phyloP scores from a whole-genome alignment of 1,139 yeast genomes.

The Chernovozyma sophiae-reginae region DNA sequence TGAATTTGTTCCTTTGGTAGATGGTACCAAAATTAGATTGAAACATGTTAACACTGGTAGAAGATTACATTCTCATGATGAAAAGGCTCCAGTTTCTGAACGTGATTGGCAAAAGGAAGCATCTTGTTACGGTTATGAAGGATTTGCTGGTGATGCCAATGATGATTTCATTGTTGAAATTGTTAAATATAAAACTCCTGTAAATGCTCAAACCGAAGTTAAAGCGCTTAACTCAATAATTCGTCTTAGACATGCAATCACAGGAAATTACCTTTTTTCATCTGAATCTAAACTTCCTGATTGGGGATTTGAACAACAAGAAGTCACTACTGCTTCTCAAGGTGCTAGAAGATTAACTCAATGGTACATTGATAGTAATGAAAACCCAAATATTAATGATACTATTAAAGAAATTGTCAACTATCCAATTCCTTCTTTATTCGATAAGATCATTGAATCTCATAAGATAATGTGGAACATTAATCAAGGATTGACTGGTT shows the following conservation, averaged over 20 bases:
- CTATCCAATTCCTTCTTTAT: conserved; percentile 62
- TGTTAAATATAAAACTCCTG: conserved; percentile 52
- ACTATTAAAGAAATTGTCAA: conserved; percentile 34
- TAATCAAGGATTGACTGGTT: conserved; percentile 77
- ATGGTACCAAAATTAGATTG: conserved; percentile 80
- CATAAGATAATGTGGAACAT: conserved; percentile 90
- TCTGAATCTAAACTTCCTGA: conserved; percentile 82
- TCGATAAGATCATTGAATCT: conserved; percentile 68
- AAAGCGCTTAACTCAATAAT: conserved; percentile 81
- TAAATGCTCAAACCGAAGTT: conserved; percentile 56
- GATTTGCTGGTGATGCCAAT: conserved; percentile 91
- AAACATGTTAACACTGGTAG: conserved; percentile 64
- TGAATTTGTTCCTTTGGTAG: conserved; percentile 58
- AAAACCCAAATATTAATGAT: conserved; percentile 30
- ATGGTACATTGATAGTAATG: conserved; percentile 88
- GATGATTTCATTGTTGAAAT: conserved; percentile 93
- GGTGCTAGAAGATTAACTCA: conserved; percentile 71
- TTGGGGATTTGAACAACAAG: conserved; percentile 97
- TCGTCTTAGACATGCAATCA: conserved; percentile 83
- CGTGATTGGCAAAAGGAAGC: conserved; percentile 97
- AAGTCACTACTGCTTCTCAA: conserved; percentile 85
- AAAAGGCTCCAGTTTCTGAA: conserved; percentile 87
- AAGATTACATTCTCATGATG: conserved; percentile 94
- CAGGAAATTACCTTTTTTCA: conserved; percentile 87
- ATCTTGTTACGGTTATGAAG: conserved; percentile 86